Evolutionary conservation across 2,329 filamentous ascomycete species (phyloP).

Genomic region (Phyllosticta citribraziliensis): DNA sequence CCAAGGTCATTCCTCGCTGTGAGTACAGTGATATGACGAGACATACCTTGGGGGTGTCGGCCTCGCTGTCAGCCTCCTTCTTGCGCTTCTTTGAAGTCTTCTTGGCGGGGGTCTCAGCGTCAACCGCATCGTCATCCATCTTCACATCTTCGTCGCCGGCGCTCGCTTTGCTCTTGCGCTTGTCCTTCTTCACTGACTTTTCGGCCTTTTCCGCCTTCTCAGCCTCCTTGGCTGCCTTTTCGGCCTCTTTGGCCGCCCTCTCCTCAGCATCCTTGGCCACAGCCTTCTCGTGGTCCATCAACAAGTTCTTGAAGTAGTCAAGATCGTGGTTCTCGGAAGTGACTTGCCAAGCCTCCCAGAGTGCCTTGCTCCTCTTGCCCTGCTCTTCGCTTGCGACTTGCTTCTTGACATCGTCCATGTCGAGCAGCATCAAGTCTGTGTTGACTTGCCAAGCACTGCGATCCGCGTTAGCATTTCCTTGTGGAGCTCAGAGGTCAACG

Average conservation of each 20-base stretch:
- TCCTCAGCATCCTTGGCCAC: conserved; percentile 50
- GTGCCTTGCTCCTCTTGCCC: conserved; percentile 66
- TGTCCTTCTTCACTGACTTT: conserved; percentile 37
- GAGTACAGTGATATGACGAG: background rate
- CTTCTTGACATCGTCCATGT: conserved; percentile 60
- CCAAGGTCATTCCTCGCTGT: conserved; percentile 18
- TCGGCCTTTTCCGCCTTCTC: conserved; percentile 23
- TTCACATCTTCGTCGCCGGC: conserved; percentile 26
- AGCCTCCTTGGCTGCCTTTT: conserved; percentile 44
- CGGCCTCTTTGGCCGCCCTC: conserved; percentile 54
- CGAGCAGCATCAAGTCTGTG: conserved; percentile 67
- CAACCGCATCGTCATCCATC: conserved; percentile 31
- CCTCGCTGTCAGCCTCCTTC: conserved; percentile 54
- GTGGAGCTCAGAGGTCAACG: conserved; percentile 37
- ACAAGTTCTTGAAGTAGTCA: conserved; percentile 71
- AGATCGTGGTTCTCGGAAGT: conserved; percentile 71
- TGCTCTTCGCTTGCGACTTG: conserved; percentile 60
- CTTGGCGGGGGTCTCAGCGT: conserved; percentile 30
- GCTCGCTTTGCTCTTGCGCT: conserved; percentile 29
- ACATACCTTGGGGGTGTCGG: conserved; percentile 56
- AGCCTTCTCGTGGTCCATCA: conserved; percentile 50
- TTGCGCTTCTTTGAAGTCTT: conserved; percentile 60
- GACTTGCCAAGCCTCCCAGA: conserved; percentile 70
- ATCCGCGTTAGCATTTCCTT: conserved; percentile 2
- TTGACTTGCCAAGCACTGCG: conserved; percentile 84